These are phyloP conservation scores for Plasmodium inui DNA, from an alignment of 169 alveolate genomes.

Conservation along the genomic window DNA sequence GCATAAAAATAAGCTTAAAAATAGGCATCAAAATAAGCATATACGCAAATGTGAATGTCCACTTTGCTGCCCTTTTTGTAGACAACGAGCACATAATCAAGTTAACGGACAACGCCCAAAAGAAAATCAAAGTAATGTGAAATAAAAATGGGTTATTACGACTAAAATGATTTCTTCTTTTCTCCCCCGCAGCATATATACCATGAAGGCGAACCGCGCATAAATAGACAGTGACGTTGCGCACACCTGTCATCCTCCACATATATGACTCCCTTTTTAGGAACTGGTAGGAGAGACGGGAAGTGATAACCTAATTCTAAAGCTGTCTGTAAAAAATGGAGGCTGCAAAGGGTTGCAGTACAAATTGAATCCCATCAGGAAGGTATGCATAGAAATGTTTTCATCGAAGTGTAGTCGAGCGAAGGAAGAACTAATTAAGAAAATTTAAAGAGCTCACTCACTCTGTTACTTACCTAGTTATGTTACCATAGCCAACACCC, in stretches of 20 bases:
- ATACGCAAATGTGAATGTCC: background rate
- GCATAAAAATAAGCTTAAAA: background rate
- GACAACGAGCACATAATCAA: slow-evolving; percentile 74
- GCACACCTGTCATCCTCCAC: background rate
- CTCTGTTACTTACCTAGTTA: background rate
- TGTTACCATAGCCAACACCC: background rate
- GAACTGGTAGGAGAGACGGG: slow-evolving; percentile 26
- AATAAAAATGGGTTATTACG: background rate
- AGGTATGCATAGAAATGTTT: slow-evolving; percentile 39
- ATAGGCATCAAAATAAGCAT: background rate
- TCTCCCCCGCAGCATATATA: background rate
- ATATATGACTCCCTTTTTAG: slow-evolving; percentile 42
- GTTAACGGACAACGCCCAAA: slow-evolving; percentile 50
- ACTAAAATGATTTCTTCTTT: background rate
- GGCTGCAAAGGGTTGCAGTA: slow-evolving; percentile 73
- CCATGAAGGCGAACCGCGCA: background rate
- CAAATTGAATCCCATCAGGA: slow-evolving; percentile 64
- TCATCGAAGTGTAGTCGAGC: background rate
- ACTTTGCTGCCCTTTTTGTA: background rate
- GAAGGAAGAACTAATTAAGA: background rate
- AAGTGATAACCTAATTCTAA: slow-evolving; percentile 30
- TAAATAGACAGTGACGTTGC: background rate
- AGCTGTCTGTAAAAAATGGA: slow-evolving; percentile 56
- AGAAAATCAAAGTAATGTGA: slow-evolving; percentile 58
- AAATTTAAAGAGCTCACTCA: background rate